These are phyloP conservation scores for Lodderomyces elongisporus DNA, from an alignment of 1,139 yeast genomes.

Conservation along the genomic window DNA sequence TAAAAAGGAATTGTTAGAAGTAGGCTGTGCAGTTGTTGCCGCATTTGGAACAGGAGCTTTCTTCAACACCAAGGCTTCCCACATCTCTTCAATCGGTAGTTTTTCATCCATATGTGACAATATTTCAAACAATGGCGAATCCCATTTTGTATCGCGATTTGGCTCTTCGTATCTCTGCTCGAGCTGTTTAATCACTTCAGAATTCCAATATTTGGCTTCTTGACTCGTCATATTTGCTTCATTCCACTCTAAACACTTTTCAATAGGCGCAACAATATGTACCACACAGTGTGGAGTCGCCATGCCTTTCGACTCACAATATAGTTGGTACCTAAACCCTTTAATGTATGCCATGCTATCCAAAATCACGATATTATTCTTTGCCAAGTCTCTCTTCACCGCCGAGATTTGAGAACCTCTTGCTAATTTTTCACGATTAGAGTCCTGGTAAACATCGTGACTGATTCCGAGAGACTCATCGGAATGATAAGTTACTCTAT, in stretches of 20 bases:
- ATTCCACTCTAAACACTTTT: constrained; percentile 64
- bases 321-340: constrained; percentile 90
- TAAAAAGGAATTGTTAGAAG: constrained; percentile 66
- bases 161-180: constrained; percentile 94
- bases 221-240: not conserved
- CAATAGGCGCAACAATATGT: constrained; percentile 67
- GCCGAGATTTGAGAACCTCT: constrained; percentile 86
- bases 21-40: constrained; percentile 70
- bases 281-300: constrained; percentile 81
- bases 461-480: constrained; percentile 75
- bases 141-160: constrained; percentile 83
- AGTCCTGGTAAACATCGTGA: constrained; percentile 63
- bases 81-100: constrained; percentile 63
- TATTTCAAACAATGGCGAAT: constrained; percentile 78
- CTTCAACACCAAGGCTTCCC: constrained; percentile 63
- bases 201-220: constrained; percentile 51
- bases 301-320: constrained; percentile 85
- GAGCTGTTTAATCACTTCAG: constrained; percentile 60
- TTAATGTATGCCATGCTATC: constrained; percentile 89
- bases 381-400: constrained; percentile 72
- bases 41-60: constrained; percentile 71
- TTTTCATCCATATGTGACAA: constrained; percentile 48
- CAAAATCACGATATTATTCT: constrained; percentile 68
- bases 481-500: constrained; percentile 61
- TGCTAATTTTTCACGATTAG: constrained; percentile 70